A percentile compares a stretch with the other conserved stretches of the same genome.
Evolutionary conservation across 768 basidiomycete genomes (phyloP).

Genomic region (Myochromella boudieri): DNA sequence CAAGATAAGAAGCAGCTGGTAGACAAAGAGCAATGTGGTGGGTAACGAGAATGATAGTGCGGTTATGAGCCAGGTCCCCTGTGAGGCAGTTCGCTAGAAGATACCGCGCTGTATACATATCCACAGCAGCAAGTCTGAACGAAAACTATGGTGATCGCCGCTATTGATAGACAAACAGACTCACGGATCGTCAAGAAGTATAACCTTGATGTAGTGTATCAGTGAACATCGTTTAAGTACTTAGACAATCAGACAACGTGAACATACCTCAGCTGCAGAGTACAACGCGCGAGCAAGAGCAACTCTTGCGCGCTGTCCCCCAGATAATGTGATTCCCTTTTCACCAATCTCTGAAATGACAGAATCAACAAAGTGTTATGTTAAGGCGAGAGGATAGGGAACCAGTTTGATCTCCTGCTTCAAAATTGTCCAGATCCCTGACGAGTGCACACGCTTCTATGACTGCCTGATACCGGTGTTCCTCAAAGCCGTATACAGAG

Average conservation of each 20-base stretch:
- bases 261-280: constrained; percentile 56
- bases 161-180: constrained; percentile 24
- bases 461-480: constrained; percentile 62
- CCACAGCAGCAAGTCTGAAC: constrained; percentile 66
- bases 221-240: not conserved
- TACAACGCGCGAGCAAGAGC: constrained; percentile 82
- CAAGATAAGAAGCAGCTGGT: constrained; percentile 63
- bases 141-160: not conserved
- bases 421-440: constrained; percentile 70
- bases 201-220: too few species aligned
- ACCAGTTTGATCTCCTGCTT: constrained; percentile 80
- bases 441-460: constrained; percentile 73
- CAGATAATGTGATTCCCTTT: constrained; percentile 74
- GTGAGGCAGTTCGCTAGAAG: constrained; percentile 63
- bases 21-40: constrained; percentile 78
- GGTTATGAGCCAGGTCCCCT: constrained; percentile 56
- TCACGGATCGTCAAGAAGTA: constrained; percentile 73
- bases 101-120: constrained; percentile 76
- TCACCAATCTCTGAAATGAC: constrained; percentile 65
- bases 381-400: not conserved
- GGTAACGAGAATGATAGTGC: constrained; percentile 82
- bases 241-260: not conserved
- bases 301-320: constrained; percentile 72
- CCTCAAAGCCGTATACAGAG: constrained; percentile 55
- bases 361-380: not conserved